phyloP scores from a whole-genome alignment of 2,329 filamentous ascomycete genomes.

The Diaporthe sp. region DNA sequence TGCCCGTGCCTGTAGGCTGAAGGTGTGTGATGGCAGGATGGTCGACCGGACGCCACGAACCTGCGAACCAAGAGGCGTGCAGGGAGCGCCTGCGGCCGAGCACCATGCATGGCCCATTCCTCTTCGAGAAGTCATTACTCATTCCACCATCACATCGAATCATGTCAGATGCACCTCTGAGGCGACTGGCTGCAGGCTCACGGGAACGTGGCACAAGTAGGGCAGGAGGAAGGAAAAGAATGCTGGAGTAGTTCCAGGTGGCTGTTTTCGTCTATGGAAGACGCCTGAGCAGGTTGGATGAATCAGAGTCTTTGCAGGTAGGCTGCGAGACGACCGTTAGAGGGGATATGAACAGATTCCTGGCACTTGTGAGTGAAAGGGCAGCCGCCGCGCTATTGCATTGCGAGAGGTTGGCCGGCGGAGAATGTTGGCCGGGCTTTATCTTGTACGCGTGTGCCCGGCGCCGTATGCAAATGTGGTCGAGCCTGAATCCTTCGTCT shows the following conservation, averaged over 20 bases:
- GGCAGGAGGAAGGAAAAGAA: constrained; percentile 6
- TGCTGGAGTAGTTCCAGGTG: not conserved
- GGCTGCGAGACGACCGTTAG: not conserved
- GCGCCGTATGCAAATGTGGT: constrained; percentile 4
- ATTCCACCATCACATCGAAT: constrained; percentile 32
- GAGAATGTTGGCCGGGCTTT: not conserved
- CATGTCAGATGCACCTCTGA: constrained; percentile 21
- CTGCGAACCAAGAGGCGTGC: constrained; percentile 13
- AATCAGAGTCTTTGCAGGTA: not conserved
- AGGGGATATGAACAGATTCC: too few relatives aligned
- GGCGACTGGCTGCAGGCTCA: constrained; percentile 8
- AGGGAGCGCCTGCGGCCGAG: constrained; percentile 23
- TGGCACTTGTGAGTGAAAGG: not conserved
- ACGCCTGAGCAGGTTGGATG: not conserved
- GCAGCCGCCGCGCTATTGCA: not conserved
- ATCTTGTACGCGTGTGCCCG: not conserved
- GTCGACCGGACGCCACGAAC: constrained; percentile 18
- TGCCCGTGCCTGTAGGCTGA: constrained; percentile 22
- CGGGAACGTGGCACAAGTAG: constrained; percentile 14
- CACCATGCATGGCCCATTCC: constrained; percentile 22
- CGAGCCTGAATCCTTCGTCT: constrained; percentile 14
- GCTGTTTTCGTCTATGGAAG: not conserved
- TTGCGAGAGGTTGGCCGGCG: not conserved
- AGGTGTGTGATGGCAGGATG: constrained; percentile 17
- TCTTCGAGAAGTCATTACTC: constrained; percentile 33